Base-by-base conservation (phyloP, 345 rosid species). In the Passiflora organensis region DNA sequence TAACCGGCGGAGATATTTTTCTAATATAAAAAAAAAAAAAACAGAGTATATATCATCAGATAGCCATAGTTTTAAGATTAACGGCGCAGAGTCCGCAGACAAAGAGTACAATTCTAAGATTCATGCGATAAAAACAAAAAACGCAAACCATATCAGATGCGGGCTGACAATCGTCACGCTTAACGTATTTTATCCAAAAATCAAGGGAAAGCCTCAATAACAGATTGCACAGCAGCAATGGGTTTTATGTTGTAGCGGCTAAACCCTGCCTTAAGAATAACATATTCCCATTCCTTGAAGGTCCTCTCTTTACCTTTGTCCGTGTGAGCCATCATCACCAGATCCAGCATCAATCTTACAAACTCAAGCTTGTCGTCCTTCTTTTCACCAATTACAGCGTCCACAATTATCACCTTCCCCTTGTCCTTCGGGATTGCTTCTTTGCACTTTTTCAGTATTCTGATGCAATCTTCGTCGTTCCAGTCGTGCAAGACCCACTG, bases 271-370 rank as follows among this genome's bases (percentile, higher is more conserved):
- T 76, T 50, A 6, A 5, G 18, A 51, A 90, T 78, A 38, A 90
- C 69, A 51, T 51, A 68, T 8, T 65, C 76, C 91, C 94, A 90
- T 55, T 91, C 95, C 49, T 79, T 59, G 17, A 56, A 48, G 19
- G 80, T 83, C 63, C 97, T 62, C 53, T 87, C 96, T 63, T 80
- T 80, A 43, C 91, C 96, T 8, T 64, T 58, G 51, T 53, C 52
- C 4, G 86, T 81, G 51, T 81, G 86, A 51, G 83, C 80, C 87
- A 87, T 81, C 96, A 82, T 82, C 59, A 39, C 77, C 94, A 90
- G 82, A 66, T 83, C 97, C 0, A 84, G 60, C 75, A 68, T 62
- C 67, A 87, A 36, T 66, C 80, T 79, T 37, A 72, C 81, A 0
- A 34, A 66, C 22, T 66, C 76, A 8, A 77, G 50, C 62, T 72